phyloP scores from a whole-genome alignment of 352 stramenopile species.

The Halophytophthora polymorphica region DNA sequence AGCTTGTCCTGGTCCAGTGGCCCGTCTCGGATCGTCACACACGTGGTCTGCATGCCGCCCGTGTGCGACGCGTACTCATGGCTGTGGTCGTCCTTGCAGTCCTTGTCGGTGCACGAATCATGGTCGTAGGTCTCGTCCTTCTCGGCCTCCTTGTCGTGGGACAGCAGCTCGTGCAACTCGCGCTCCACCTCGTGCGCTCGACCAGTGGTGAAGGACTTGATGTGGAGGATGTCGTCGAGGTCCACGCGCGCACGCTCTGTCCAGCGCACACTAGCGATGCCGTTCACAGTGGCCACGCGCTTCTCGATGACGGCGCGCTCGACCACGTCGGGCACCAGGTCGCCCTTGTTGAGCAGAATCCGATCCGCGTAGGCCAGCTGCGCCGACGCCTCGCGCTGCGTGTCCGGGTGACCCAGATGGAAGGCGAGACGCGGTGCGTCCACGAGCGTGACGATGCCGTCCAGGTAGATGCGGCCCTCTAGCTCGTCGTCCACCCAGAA shows the following conservation, averaged over 20 bases:
- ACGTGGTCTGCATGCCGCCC: slow-evolving; percentile 69
- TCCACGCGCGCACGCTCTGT: slow-evolving; percentile 57
- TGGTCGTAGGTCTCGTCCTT: slow-evolving; percentile 9
- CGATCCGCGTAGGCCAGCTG: slow-evolving; percentile 98
- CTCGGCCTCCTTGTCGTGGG: slow-evolving; percentile 8
- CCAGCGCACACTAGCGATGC: slow-evolving; percentile 61
- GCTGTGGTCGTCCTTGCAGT: slow-evolving; percentile 13
- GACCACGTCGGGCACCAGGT: slow-evolving; percentile 86
- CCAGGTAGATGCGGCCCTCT: slow-evolving; percentile 83
- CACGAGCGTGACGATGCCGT: slow-evolving; percentile 96
- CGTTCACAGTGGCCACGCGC: slow-evolving; percentile 55
- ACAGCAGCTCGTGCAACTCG: slow-evolving; percentile 23
- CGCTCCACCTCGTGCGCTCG: slow-evolving; percentile 58
- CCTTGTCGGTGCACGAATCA: neutral
- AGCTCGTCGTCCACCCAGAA: slow-evolving; percentile 96
- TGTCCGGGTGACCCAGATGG: slow-evolving; percentile 60
- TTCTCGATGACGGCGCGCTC: slow-evolving; percentile 37
- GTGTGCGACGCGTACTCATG: slow-evolving; percentile 34
- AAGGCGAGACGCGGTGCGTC: slow-evolving; percentile 92
- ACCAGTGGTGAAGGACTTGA: slow-evolving; percentile 74
- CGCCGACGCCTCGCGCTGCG: slow-evolving; percentile 85
- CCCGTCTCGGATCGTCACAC: slow-evolving; percentile 41
- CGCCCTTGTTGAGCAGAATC: slow-evolving; percentile 98
- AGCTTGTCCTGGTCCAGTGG: slow-evolving; percentile 49
- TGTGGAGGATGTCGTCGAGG: slow-evolving; percentile 71